phyloP scores from a whole-genome alignment of 805 yeast genomes.

The Candida fluviatilis region DNA sequence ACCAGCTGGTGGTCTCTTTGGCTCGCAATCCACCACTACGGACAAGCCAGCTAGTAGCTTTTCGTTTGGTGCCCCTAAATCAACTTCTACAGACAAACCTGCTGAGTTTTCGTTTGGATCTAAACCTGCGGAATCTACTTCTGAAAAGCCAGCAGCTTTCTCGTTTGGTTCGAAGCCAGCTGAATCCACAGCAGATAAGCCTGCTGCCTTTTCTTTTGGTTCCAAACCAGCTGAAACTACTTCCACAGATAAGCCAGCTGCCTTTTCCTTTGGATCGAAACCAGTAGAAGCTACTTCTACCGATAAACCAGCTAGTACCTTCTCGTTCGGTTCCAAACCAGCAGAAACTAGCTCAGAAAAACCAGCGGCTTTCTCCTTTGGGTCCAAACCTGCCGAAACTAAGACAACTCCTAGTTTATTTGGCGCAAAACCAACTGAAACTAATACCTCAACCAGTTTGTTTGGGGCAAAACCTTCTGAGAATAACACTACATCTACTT shows the following conservation, averaged over 20 bases:
- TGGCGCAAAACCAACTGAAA: conserved; percentile 14
- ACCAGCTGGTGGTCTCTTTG: conserved; percentile 14
- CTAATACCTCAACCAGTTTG: conserved; percentile 14
- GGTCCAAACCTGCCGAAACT: conserved; percentile 7
- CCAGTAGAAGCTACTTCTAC: conserved; percentile 12
- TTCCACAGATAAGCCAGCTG: conserved; percentile 7
- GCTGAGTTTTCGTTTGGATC: conserved; percentile 8
- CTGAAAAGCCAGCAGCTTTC: conserved; percentile 3
- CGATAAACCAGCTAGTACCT: conserved; percentile 15
- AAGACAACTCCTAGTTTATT: conserved; percentile 1
- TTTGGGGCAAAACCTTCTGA: conserved; percentile 15
- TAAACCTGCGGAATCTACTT: conserved; percentile 4
- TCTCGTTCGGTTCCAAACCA: conserved; percentile 14
- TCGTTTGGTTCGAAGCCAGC: conserved; percentile 4
- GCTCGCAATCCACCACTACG: conserved; percentile 5
- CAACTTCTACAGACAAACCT: background rate
- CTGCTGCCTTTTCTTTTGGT: conserved; percentile 15
- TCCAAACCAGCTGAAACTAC: conserved; percentile 6
- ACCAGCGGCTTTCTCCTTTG: conserved; percentile 8
- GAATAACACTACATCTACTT: conserved; percentile 6
- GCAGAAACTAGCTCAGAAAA: conserved; percentile 13
- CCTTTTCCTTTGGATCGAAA: conserved; percentile 14
- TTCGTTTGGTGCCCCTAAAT: conserved; percentile 10
- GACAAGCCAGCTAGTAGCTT: conserved; percentile 10
- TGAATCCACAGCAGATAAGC: conserved; percentile 10